Conservation (phyloP, 208 protist genomes). For the Acanthamoeba healyi region DNA sequence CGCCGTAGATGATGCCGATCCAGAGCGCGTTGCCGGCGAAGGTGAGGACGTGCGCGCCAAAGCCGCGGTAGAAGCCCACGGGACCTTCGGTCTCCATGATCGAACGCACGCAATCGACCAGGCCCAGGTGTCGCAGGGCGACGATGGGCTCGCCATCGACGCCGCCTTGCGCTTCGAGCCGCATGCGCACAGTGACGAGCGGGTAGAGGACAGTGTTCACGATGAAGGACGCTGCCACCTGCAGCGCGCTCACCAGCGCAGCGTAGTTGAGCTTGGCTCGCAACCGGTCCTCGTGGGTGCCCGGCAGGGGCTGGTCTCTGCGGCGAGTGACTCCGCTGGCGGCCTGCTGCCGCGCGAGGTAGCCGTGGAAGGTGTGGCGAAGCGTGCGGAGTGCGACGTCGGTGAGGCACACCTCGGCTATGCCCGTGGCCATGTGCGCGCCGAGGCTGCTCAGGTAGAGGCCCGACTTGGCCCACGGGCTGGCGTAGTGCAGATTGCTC, state of each 20-base stretch:
- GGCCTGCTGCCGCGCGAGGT: neutral
- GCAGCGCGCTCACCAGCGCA: neutral
- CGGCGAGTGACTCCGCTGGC: neutral
- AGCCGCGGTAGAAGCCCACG: constrained; percentile 18
- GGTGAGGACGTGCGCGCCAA: neutral
- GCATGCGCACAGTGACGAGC: constrained; percentile 19
- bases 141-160: neutral
- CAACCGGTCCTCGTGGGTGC: neutral
- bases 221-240: neutral
- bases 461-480: neutral
- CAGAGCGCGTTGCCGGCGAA: constrained; percentile 14
- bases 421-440: neutral
- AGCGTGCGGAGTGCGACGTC: constrained; percentile 17
- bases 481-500: neutral
- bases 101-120: neutral
- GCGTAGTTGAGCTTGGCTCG: constrained; percentile 7
- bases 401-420: constrained; percentile 30
- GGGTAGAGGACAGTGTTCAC: constrained; percentile 8
- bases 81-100: neutral
- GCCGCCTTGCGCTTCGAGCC: constrained; percentile 22
- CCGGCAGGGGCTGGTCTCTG: neutral
- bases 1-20: constrained; percentile 9
- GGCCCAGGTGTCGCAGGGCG: neutral
- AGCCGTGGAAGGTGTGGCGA: neutral
- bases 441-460: constrained; percentile 23